A percentile compares a stretch with the other conserved stretches of the same genome.
Evolutionary conservation across 2,329 filamentous ascomycete genomes (phyloP).

Genomic region (Aspergillus luchuensis): DNA sequence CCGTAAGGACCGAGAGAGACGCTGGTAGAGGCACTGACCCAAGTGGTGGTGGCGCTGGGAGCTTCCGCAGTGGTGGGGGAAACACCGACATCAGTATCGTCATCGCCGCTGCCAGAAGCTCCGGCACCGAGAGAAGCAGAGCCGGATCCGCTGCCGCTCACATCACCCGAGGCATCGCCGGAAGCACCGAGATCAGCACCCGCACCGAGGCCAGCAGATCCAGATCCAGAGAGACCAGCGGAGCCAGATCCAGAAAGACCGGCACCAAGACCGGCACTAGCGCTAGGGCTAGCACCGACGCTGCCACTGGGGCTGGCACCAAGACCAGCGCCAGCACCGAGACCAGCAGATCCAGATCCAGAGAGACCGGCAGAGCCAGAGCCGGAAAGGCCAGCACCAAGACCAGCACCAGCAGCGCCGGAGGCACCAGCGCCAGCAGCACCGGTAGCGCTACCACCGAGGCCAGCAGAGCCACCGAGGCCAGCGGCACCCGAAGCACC

Average conservation of each 20-base stretch:
- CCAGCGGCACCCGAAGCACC: background rate
- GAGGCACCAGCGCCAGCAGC: background rate
- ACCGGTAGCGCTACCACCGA: background rate
- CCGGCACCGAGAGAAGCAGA: background rate
- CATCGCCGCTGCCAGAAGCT: background rate
- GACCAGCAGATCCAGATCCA: background rate
- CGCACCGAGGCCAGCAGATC: background rate
- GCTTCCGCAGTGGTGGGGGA: background rate
- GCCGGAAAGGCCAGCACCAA: background rate
- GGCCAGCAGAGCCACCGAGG: background rate
- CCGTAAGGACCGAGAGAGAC: conserved; percentile 1
- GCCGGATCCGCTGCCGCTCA: conserved; percentile 1
- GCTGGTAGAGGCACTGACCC: conserved; percentile 4
- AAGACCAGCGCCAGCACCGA: background rate
- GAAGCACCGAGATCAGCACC: conserved; percentile 2
- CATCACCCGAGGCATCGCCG: background rate
- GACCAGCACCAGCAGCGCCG: background rate
- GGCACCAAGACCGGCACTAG: background rate
- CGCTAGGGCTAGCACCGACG: background rate
- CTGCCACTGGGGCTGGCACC: background rate
- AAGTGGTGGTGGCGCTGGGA: conserved; percentile 4
- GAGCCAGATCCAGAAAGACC: background rate
- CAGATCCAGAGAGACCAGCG: background rate
- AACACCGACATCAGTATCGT: conserved; percentile 1
- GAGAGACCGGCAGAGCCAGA: background rate